A percentile compares a stretch with the other conserved stretches of the same genome.
phyloP scores from a whole-genome alignment of 306 rosid genomes.

The Ceratonia siliqua region DNA sequence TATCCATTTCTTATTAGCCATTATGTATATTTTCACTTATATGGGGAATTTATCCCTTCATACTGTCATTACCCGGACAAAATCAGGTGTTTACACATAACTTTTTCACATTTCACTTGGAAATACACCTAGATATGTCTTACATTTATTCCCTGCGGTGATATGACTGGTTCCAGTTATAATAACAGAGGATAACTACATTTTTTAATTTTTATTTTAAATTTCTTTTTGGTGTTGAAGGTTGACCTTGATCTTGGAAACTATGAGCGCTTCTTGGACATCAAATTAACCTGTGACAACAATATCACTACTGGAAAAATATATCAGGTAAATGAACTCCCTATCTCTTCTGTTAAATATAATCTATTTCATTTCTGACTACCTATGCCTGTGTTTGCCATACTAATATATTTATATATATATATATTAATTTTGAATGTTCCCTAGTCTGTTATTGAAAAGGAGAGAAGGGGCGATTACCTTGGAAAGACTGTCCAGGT shows the following conservation, averaged over 20 bases:
- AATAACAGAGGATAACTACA: conserved; percentile 10
- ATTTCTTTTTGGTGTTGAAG: conserved; percentile 42
- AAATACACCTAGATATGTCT: background rate
- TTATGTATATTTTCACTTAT: background rate
- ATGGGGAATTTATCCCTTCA: too few relatives aligned
- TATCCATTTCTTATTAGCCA: background rate
- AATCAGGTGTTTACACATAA: too few relatives aligned
- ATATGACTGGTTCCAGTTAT: background rate
- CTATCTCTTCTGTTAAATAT: background rate
- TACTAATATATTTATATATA: too few relatives aligned
- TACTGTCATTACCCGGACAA: too few relatives aligned
- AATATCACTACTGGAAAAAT: conserved; percentile 82
- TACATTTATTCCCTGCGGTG: background rate
- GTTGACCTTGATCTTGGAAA: conserved; percentile 93
- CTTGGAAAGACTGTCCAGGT: conserved; percentile 94
- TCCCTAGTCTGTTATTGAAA: conserved; percentile 70
- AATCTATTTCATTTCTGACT: background rate
- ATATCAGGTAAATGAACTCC: conserved; percentile 53
- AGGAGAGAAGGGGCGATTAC: conserved; percentile 87
- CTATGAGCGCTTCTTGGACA: conserved; percentile 76
- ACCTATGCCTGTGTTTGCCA: too few relatives aligned
- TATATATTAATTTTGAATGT: conserved; percentile 27
- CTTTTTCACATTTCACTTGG: background rate
- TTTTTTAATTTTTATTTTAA: conserved; percentile 2
- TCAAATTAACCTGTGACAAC: conserved; percentile 66